Base-by-base conservation (phyloP, 2,329 filamentous ascomycete genomes). In the Balansia obtecta region DNA sequence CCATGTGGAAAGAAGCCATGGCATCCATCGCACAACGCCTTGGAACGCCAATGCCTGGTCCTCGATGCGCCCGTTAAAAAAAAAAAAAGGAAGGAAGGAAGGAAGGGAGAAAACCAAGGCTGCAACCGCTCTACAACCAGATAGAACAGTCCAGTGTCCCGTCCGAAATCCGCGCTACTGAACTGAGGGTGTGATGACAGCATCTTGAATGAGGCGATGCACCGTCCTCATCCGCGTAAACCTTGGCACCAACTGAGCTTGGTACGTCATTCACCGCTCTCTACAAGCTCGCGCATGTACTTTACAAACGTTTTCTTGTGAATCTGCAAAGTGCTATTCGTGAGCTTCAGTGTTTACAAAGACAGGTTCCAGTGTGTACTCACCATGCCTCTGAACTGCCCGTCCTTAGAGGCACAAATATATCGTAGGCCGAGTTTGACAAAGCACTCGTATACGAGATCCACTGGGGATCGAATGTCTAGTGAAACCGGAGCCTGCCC, bases 261-360 rank as follows among this genome's bases (percentile, higher is more conserved):
- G 27, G 27, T 27, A 30, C n/a, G 30, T n/a, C 47, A 52, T 32
- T 46, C 37, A 16, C 51, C 53, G 6, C 71, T 63, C 57, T 84
- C 75, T 62, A 93, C 86, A 44, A 90, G 70, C 61, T 94, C 85
- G 57, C 90, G 88, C 67, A 95, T 85, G 63, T 95, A 96, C 66
- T 88, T 90, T 53, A 95, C 91, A 71, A 98, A 97, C 4, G 82
- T 84, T 72, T 98, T 98, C 73, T 97, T 97, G 68, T 98, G 93
- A 47, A 85, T 79, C 83, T 87, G 38, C 42, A n/a, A 18, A 39
- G 10, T 20, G 15, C 45, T 13, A 10, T 37, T 4, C 16, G 13
- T 37, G 5, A 45, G 50, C 60, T 47, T 58, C 55, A 48, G 15
- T 40, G 32, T 11, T 11, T 2, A 6, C 4, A 27, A 27, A 27